Percentiles rank a stretch among this genome's conserved stretches.
Conservation (phyloP, 164 flowering plant genomes). For the Platanus orientalis region DNA sequence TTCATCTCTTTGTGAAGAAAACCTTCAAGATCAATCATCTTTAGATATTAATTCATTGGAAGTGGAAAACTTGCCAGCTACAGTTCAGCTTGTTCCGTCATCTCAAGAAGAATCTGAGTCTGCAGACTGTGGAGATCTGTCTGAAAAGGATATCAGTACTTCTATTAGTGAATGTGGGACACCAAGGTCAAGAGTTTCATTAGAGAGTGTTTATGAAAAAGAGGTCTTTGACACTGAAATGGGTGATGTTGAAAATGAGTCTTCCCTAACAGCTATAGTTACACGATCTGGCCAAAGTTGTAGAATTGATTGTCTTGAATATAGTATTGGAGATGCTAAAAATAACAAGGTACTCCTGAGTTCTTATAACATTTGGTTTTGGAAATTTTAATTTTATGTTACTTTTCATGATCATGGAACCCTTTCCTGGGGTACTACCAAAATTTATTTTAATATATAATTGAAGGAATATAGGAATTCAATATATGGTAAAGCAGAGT, state of each 20-base stretch:
- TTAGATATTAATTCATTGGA: constrained; percentile 1
- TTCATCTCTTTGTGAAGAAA: not conserved
- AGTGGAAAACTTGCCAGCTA: not conserved
- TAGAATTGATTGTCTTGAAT: constrained; percentile 58
- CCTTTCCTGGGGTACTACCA: too few species aligned
- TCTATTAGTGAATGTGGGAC: constrained; percentile 13
- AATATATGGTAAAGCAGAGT: too few species aligned
- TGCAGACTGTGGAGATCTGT: constrained; percentile 11
- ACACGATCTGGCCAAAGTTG: constrained; percentile 38
- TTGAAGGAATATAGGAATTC: too few species aligned
- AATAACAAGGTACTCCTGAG: constrained; percentile 58
- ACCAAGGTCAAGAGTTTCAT: constrained; percentile 11
- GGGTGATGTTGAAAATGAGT: constrained; percentile 27
- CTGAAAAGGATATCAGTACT: constrained; percentile 5
- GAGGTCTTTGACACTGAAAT: constrained; percentile 17
- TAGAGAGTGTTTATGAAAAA: constrained; percentile 15
- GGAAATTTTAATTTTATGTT: not conserved
- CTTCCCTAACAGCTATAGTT: constrained; percentile 15
- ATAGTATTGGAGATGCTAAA: constrained; percentile 62
- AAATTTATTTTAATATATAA: too few species aligned
- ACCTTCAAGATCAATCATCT: not conserved
- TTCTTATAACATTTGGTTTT: not conserved
- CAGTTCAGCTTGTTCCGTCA: constrained; percentile 2
- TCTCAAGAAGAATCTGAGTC: constrained; percentile 15
- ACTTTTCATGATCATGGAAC: not conserved